Evolutionary conservation across 805 yeast genomes (phyloP).

Genomic region (Sugiyamaella chiloensis): DNA sequence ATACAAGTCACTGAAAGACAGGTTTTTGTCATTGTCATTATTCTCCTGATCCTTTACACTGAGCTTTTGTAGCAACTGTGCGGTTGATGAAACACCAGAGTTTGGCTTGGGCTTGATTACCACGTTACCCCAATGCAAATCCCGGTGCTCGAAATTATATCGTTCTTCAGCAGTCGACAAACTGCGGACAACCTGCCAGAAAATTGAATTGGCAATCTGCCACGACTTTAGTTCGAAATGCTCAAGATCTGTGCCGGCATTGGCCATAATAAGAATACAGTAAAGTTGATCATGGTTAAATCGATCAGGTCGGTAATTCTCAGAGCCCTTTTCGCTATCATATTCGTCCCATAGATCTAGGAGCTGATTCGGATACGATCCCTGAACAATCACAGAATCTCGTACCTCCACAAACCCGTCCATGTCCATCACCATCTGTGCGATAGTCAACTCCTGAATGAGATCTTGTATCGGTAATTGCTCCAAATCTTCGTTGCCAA

Average conservation of each 20-base stretch:
- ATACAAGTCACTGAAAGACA: constrained; percentile 1
- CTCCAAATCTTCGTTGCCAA: constrained; percentile 42
- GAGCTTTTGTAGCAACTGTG: constrained; percentile 15
- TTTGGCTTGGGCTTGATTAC: constrained; percentile 34
- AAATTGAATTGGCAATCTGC: constrained; percentile 42
- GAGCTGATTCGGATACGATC: constrained; percentile 41
- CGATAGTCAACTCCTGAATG: constrained; percentile 47
- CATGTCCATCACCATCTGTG: constrained; percentile 38
- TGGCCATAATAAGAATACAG: constrained; percentile 34
- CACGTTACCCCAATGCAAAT: constrained; percentile 64
- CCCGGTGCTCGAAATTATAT: constrained; percentile 65
- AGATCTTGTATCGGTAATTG: constrained; percentile 44
- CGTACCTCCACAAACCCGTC: constrained; percentile 47
- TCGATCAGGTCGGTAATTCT: constrained; percentile 41
- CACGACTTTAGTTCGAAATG: constrained; percentile 39
- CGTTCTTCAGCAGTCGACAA: constrained; percentile 51
- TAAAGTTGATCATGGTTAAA: constrained; percentile 34
- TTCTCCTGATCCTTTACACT: constrained; percentile 6
- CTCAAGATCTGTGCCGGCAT: constrained; percentile 44
- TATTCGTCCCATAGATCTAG: constrained; percentile 46
- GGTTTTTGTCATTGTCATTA: background rate
- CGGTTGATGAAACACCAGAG: background rate
- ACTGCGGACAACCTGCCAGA: constrained; percentile 51
- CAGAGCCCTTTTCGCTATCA: constrained; percentile 27
- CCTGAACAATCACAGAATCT: constrained; percentile 46